Evolutionary conservation across 164 flowering plant genomes (phyloP).

Genomic region (Vitis labrusca): DNA sequence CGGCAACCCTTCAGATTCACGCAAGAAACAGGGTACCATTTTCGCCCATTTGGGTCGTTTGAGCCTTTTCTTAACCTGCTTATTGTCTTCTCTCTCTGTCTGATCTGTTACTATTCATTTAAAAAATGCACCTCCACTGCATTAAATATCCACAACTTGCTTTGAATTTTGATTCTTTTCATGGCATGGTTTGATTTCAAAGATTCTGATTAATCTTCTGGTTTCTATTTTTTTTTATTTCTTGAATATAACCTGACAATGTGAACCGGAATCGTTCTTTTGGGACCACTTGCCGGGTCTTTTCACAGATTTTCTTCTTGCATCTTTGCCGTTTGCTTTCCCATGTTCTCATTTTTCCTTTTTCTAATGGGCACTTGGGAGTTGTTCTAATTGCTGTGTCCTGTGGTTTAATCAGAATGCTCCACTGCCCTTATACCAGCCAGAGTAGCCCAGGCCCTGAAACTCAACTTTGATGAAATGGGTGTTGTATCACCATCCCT

Average conservation of each 20-base stretch:
- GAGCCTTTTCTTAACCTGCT: too few species aligned
- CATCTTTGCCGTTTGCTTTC: not conserved
- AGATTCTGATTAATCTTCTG: constrained; percentile 11
- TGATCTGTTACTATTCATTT: too few species aligned
- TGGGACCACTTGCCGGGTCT: not conserved
- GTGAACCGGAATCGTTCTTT: constrained; percentile 7
- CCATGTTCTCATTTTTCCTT: too few species aligned
- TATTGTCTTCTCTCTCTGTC: too few species aligned
- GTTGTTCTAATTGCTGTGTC: too few species aligned
- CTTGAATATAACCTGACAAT: constrained; percentile 1
- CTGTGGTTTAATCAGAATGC: constrained; percentile 35
- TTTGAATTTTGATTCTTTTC: not conserved
- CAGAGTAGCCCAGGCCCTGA: constrained; percentile 63
- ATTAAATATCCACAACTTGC: not conserved
- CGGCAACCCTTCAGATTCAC: constrained; percentile 30
- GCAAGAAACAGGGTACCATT: constrained; percentile 51
- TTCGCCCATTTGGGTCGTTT: not conserved
- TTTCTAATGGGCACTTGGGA: too few species aligned
- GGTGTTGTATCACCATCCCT: constrained; percentile 10
- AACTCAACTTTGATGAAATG: constrained; percentile 33
- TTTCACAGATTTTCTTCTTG: not conserved
- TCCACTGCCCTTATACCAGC: constrained; percentile 69
- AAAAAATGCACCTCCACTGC: too few species aligned
- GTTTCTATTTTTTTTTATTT: not conserved
- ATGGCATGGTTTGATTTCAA: not conserved